These are phyloP conservation scores for Fusarium vanettenii DNA, from an alignment of 2,329 filamentous ascomycete species.

Conservation along the genomic window DNA sequence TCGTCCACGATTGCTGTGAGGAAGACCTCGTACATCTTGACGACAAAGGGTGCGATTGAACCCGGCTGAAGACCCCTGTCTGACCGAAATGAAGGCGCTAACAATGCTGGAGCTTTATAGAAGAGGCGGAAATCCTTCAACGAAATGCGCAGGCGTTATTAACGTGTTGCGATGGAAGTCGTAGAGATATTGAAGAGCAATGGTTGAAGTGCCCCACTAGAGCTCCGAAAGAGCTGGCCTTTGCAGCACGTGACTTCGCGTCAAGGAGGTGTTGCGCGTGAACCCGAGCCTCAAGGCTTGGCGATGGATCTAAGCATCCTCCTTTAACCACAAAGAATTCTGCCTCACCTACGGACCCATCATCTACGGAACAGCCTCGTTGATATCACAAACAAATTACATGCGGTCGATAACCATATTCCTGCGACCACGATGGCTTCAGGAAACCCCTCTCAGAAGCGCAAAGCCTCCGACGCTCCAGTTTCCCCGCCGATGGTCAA, in stretches of 20 bases:
- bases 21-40: constrained; percentile 65
- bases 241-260: constrained; percentile 49
- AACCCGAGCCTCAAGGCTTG: constrained; percentile 12
- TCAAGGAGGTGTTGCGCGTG: constrained; percentile 27
- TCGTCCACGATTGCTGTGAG: constrained; percentile 65
- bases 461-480: constrained; percentile 53
- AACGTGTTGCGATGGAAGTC: not conserved
- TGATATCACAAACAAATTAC: not conserved
- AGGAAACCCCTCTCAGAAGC: constrained; percentile 43
- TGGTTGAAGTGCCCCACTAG: constrained; percentile 14
- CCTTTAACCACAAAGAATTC: constrained; percentile 10
- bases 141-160: not conserved
- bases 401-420: constrained; percentile 25
- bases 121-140: not conserved
- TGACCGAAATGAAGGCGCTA: not conserved
- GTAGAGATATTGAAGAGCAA: not conserved
- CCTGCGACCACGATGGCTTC: constrained; percentile 41
- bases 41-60: not conserved
- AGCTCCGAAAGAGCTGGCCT: constrained; percentile 3
- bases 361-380: not conserved
- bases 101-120: not conserved
- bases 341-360: not conserved
- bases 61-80: not conserved
- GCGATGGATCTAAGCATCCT: constrained; percentile 15
- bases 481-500: constrained; percentile 67